Evolutionary conservation across 371 early-diverging fungal genomes (phyloP), one percentile per base, ranked within the genome.

Genomic region (Massospora cicadina): DNA sequence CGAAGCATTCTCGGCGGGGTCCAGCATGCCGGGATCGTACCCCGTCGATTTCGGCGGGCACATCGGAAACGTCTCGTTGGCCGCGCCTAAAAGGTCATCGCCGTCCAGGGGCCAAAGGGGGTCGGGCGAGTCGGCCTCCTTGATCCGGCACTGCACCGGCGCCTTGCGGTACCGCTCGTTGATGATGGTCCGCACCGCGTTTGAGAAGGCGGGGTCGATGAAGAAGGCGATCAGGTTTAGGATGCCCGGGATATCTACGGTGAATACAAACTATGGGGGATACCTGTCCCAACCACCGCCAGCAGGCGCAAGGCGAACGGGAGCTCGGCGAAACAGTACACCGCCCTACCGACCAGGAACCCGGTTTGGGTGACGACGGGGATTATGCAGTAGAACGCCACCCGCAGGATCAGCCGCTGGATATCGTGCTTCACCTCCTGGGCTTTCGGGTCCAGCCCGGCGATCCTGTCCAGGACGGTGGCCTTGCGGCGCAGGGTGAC

Each of bases 281-380:
- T 43, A 43, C 43, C 43, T 43, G 43, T 43, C 17, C 43, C 43
- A 17, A 43, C 17, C 5, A 43, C 17, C 10, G 43, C 43, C 5
- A 43, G 10, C 43, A 43, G 17, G 43, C 17, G 5, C 17, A 43
- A 43, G 10, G 43, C 17, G 17, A 43, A 43, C 43, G 43, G 43
- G 17, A 43, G 43, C 43, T 43, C 43, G 17, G 43, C 17, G 17
- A 43, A 5, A 17, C 43, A 43, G 17, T 43, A 43, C 43, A 17
- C 17, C 17, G 43, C 43, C 17, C 43, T 5, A 10, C 43, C 43
- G 26, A 27, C 5, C 10, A 57, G 25, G 26, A 57, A 57, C 27
- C 57, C 57, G 3, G 27, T 57, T 21, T 57, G 57, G 26, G 57
- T 57, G n/a, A 57, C 57, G 27, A 57, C 27, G 27, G 57, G 57